phyloP scores from a whole-genome alignment of 768 basidiomycete genomes.

The Kwoniella newhampshirensis region DNA sequence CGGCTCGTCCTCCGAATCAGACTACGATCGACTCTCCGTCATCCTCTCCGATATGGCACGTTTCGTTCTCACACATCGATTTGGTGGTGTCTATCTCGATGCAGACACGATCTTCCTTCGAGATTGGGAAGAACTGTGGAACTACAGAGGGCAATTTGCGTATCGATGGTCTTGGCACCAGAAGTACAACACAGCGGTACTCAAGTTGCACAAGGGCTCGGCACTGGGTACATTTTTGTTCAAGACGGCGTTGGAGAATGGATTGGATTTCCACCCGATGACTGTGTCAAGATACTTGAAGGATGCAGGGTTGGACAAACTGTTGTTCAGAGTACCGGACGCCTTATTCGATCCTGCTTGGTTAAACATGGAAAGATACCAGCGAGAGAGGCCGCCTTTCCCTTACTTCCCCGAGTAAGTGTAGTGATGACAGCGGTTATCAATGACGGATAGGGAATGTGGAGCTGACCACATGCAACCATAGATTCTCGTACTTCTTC shows the following conservation, averaged over 20 bases:
- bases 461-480: not conserved
- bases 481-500: conserved; percentile 70
- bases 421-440: not conserved
- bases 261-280: conserved; percentile 95
- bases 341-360: conserved; percentile 96
- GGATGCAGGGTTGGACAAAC: conserved; percentile 78
- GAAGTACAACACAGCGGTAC: conserved; percentile 94
- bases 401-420: conserved; percentile 83
- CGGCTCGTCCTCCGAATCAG: conserved; percentile 80
- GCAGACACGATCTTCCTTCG: conserved; percentile 93
- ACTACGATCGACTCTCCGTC: conserved; percentile 88
- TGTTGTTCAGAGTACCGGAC: conserved; percentile 86
- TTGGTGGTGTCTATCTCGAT: conserved; percentile 94
- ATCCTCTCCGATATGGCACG: conserved; percentile 96
- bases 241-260: conserved; percentile 87
- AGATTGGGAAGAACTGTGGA: conserved; percentile 99
- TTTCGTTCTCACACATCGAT: conserved; percentile 94
- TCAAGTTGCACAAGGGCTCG: conserved; percentile 87
- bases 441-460: conserved; percentile 10
- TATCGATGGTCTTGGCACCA: conserved; percentile 92
- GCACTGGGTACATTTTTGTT: conserved; percentile 91
- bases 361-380: conserved; percentile 89
- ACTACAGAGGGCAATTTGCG: conserved; percentile 93
- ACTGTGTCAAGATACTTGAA: conserved; percentile 84
- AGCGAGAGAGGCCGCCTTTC: conserved; percentile 87